Conservation (phyloP, 2,329 filamentous ascomycete species). For the Eutypa lata region DNA sequence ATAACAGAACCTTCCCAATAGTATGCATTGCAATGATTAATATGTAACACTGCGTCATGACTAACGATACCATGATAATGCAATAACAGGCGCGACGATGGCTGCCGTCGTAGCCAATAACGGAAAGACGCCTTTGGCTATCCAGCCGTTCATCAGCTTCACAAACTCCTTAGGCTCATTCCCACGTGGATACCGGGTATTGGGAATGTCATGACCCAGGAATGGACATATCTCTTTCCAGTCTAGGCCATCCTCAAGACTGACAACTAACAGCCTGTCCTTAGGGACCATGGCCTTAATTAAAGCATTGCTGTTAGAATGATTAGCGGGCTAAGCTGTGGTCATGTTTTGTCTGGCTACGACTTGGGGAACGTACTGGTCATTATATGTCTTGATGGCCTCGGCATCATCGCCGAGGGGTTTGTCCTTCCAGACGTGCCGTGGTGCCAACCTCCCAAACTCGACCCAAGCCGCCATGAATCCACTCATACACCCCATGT, state of each 20-base stretch:
- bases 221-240: constrained; percentile 30
- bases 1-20: too few relatives aligned
- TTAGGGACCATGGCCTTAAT: constrained; percentile 19
- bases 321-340: background rate
- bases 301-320: constrained; percentile 14
- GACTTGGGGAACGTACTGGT: background rate
- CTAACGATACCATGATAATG: background rate
- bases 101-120: background rate
- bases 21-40: background rate
- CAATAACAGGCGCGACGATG: background rate
- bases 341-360: background rate
- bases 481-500: background rate
- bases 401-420: background rate
- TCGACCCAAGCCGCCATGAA: constrained; percentile 1
- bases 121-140: constrained; percentile 1
- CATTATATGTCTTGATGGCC: constrained; percentile 1
- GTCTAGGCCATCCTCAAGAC: constrained; percentile 26
- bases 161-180: constrained; percentile 19
- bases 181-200: constrained; percentile 18
- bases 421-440: constrained; percentile 2
- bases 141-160: constrained; percentile 2
- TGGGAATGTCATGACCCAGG: constrained; percentile 20
- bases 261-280: constrained; percentile 20
- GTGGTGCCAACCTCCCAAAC: background rate
- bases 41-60: background rate